These are phyloP conservation scores for Nephelium lappaceum DNA, from an alignment of 345 rosid genomes.

Conservation along the genomic window DNA sequence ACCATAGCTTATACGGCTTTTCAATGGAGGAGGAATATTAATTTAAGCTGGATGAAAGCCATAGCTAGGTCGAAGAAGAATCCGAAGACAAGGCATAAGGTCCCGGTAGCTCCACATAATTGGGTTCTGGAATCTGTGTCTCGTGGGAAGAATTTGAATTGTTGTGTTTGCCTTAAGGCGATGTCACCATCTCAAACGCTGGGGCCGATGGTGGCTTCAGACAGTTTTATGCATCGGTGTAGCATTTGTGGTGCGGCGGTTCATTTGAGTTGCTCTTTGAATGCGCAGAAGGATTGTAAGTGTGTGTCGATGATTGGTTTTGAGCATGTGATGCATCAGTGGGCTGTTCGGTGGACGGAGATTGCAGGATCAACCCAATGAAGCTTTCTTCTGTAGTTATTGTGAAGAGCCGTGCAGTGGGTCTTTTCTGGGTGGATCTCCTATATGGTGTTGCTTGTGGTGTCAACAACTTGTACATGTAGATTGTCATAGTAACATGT, in stretches of 20 bases:
- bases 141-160: constrained; percentile 81
- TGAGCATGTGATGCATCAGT: constrained; percentile 85
- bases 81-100: constrained; percentile 78
- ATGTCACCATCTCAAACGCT: constrained; percentile 71
- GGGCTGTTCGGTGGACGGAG: constrained; percentile 97
- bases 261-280: constrained; percentile 68
- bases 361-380: constrained; percentile 83
- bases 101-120: constrained; percentile 67
- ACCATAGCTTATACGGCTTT: constrained; percentile 89
- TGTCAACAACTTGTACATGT: constrained; percentile 96
- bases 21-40: constrained; percentile 96
- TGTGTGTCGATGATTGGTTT: constrained; percentile 79
- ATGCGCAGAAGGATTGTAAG: constrained; percentile 83
- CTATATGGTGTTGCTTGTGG: constrained; percentile 99
- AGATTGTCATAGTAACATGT: constrained; percentile 83
- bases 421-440: constrained; percentile 94
- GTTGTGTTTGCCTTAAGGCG: constrained; percentile 86
- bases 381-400: constrained; percentile 74
- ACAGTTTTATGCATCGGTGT: constrained; percentile 65
- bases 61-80: constrained; percentile 88
- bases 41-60: constrained; percentile 93
- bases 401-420: constrained; percentile 94
- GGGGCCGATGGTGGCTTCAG: constrained; percentile 57
- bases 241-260: constrained; percentile 80
- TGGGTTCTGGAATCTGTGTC: constrained; percentile 70